Percentiles rank a stretch among this genome's conserved stretches.
Conservation (phyloP, 2,329 filamentous ascomycete genomes). For the Aureobasidium zeae region DNA sequence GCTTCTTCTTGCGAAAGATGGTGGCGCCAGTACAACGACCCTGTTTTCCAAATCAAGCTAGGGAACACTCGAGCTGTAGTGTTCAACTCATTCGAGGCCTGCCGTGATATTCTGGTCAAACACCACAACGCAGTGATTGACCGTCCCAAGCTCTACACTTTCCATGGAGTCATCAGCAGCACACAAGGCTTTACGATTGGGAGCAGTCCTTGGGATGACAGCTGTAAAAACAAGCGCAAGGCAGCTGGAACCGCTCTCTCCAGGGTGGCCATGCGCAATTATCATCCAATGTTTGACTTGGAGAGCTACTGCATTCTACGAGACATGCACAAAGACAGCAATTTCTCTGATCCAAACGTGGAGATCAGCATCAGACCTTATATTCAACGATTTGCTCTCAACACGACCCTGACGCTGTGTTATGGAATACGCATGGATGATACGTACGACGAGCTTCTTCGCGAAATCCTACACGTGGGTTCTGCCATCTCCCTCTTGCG, state of each 20-base stretch:
- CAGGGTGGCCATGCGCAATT: conserved; percentile 38
- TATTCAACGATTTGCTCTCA: conserved; percentile 45
- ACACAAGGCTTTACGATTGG: conserved; percentile 49
- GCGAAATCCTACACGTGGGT: conserved; percentile 46
- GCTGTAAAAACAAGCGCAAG: conserved; percentile 45
- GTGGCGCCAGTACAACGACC: conserved; percentile 39
- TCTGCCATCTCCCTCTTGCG: conserved; percentile 43
- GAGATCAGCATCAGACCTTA: conserved; percentile 43
- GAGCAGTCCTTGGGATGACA: conserved; percentile 45
- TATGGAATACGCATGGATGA: conserved; percentile 48
- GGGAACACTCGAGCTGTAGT: conserved; percentile 46
- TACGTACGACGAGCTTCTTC: conserved; percentile 43
- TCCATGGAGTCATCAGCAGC: conserved; percentile 44
- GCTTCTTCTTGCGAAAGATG: conserved; percentile 43
- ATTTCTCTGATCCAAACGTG: conserved; percentile 27
- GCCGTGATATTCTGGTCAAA: conserved; percentile 42
- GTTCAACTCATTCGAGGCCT: conserved; percentile 45
- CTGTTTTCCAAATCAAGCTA: conserved; percentile 45
- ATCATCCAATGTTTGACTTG: conserved; percentile 46
- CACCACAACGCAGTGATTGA: conserved; percentile 44
- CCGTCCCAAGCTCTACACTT: conserved; percentile 44
- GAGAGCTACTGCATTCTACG: conserved; percentile 44
- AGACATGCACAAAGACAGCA: conserved; percentile 39
- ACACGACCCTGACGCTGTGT: conserved; percentile 46
- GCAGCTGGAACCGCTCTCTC: conserved; percentile 42